A percentile compares a stretch with the other conserved stretches of the same genome.
phyloP scores from a whole-genome alignment of 768 basidiomycete genomes.

The Rhodocollybia butyracea region DNA sequence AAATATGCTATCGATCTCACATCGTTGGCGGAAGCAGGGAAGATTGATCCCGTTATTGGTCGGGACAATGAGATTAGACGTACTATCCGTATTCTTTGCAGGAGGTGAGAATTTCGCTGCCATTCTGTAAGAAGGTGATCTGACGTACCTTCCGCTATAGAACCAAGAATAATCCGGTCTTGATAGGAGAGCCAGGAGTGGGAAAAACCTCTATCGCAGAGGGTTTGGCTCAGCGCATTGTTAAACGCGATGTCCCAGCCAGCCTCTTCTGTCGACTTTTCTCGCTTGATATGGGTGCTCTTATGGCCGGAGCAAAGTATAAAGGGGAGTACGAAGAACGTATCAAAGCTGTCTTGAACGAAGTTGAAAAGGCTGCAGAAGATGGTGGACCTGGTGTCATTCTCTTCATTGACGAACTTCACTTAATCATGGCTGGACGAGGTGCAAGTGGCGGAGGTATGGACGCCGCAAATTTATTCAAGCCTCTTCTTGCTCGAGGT shows the following conservation, averaged over 20 bases:
- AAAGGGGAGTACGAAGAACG: conserved; percentile 97
- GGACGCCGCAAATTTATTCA: conserved; percentile 92
- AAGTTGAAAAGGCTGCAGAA: conserved; percentile 85
- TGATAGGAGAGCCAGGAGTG: conserved; percentile 89
- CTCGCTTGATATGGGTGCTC: conserved; percentile 91
- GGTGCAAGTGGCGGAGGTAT: conserved; percentile 84
- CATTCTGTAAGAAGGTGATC: background rate
- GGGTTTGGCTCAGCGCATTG: conserved; percentile 92
- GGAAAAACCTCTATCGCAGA: conserved; percentile 96
- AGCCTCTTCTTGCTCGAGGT: conserved; percentile 86
- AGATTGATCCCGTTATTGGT: conserved; percentile 94
- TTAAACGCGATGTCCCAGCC: conserved; percentile 87
- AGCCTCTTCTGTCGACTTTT: conserved; percentile 71
- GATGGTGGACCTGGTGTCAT: conserved; percentile 78
- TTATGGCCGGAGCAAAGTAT: conserved; percentile 91
- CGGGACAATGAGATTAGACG: conserved; percentile 91
- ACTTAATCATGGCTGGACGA: conserved; percentile 90
- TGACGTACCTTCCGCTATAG: conserved; percentile 33
- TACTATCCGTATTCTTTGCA: conserved; percentile 76
- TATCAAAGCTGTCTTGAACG: conserved; percentile 87
- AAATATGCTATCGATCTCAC: conserved; percentile 91
- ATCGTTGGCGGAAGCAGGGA: conserved; percentile 83
- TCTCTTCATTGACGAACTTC: conserved; percentile 93
- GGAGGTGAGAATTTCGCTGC: conserved; percentile 42
- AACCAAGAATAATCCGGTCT: conserved; percentile 96